Percentiles rank a stretch among this genome's conserved stretches.
Conservation (phyloP, 257 asterid genomes). For the Solanum chmielewskii region DNA sequence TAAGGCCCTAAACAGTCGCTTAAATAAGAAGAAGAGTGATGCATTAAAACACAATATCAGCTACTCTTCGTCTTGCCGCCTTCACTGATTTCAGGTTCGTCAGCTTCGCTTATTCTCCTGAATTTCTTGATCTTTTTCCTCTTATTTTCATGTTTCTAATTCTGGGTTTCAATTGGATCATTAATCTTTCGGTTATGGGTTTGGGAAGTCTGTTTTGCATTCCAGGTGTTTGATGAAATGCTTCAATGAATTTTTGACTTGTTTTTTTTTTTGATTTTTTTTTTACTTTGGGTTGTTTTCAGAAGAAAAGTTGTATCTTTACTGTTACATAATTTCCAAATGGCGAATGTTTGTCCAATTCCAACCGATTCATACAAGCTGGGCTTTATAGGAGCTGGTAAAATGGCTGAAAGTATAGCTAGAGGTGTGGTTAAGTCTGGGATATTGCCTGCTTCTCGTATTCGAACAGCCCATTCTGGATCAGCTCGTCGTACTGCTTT, state of each 20-base stretch:
- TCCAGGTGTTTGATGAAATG: background rate
- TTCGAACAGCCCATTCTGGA: conserved; percentile 64
- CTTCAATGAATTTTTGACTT: background rate
- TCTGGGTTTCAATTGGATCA: background rate
- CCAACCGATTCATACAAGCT: conserved; percentile 58
- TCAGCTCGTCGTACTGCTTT: conserved; percentile 60
- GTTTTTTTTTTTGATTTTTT: background rate
- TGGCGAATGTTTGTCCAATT: conserved; percentile 40
- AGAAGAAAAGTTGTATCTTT: background rate
- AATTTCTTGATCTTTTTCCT: background rate
- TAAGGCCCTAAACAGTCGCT: background rate
- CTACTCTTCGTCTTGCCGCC: background rate
- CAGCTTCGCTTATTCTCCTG: background rate
- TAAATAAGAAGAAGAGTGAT: background rate
- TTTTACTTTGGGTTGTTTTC: background rate
- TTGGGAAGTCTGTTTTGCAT: background rate
- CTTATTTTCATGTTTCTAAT: background rate
- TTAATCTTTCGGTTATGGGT: background rate
- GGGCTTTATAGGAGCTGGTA: conserved; percentile 93
- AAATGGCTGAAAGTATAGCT: conserved; percentile 95
- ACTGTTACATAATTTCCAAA: background rate
- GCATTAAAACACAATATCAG: background rate
- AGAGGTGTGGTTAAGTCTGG: conserved; percentile 78
- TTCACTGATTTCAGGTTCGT: background rate
- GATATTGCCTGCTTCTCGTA: conserved; percentile 58